These are phyloP conservation scores for Suillus weaverae DNA, from an alignment of 768 basidiomycete species.

Conservation along the genomic window DNA sequence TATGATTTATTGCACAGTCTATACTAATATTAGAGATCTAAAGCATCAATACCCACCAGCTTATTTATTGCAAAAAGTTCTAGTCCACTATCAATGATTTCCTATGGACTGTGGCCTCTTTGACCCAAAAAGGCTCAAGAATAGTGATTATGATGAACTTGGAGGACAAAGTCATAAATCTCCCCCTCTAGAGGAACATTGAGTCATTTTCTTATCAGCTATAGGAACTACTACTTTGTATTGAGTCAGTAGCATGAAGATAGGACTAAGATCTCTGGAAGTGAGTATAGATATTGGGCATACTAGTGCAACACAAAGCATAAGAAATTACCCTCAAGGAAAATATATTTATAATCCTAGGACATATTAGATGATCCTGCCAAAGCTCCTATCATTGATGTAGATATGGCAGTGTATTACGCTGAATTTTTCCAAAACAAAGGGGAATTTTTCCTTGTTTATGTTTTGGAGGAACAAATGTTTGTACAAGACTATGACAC, in stretches of 20 bases:
- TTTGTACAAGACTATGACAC: background rate
- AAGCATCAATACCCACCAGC: no score
- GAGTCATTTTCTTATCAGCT: background rate
- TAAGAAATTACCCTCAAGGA: background rate
- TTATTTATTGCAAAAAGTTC: no score
- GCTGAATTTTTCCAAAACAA: background rate
- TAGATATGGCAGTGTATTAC: background rate
- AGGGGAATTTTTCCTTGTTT: background rate
- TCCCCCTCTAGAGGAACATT: background rate
- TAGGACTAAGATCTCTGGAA: background rate
- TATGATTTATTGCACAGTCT: no score
- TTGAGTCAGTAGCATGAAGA: background rate
- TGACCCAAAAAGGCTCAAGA: background rate
- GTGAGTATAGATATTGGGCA: background rate
- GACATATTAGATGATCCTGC: background rate
- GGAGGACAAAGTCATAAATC: background rate
- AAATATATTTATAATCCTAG: background rate
- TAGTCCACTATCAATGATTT: background rate
- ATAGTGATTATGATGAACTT: background rate
- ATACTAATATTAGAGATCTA: no score
- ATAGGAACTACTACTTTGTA: background rate
- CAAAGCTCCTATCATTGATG: background rate
- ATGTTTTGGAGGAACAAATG: background rate
- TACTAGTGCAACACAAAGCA: background rate
- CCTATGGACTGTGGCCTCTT: background rate